Percentiles rank a stretch among this genome's conserved stretches.
These are phyloP conservation scores for Cinnamomum chago DNA, from an alignment of 164 flowering plant species.

Conservation along the genomic window DNA sequence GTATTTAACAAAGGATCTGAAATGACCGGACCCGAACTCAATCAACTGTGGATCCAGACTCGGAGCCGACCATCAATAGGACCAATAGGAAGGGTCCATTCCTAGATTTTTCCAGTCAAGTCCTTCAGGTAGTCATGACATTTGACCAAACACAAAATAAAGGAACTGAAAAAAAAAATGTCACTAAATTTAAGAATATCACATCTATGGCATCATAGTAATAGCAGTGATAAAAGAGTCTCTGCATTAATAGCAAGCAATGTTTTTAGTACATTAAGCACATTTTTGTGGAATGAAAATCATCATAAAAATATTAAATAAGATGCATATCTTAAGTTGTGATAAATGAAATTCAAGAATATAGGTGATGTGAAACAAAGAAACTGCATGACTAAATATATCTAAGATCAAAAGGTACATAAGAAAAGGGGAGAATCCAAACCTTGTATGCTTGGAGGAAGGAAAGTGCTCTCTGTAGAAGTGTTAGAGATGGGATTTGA, in stretches of 20 bases:
- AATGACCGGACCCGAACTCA: too few relatives aligned
- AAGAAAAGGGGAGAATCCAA: constrained; percentile 4
- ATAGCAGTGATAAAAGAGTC: background rate
- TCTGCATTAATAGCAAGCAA: background rate
- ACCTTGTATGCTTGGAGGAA: constrained; percentile 43
- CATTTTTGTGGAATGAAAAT: background rate
- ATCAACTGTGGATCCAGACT: too few relatives aligned
- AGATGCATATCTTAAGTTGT: too few relatives aligned
- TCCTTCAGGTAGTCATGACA: background rate
- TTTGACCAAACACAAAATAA: background rate
- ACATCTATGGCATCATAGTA: too few relatives aligned
- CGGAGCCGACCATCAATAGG: too few relatives aligned
- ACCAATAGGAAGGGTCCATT: too few relatives aligned
- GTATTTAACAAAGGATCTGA: too few relatives aligned
- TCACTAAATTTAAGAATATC: background rate
- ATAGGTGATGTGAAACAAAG: background rate
- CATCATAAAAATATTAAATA: background rate
- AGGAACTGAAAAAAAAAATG: background rate
- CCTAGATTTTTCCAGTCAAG: too few relatives aligned
- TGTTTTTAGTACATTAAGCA: background rate
- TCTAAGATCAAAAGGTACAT: background rate
- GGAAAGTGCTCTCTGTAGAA: constrained; percentile 29
- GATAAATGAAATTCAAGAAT: too few relatives aligned
- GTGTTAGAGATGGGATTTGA: constrained; percentile 20
- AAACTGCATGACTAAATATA: background rate